A percentile compares a stretch with the other conserved stretches of the same genome.
These are phyloP conservation scores for Tolypocladium album DNA, from an alignment of 2,329 filamentous ascomycete genomes.

Conservation along the genomic window DNA sequence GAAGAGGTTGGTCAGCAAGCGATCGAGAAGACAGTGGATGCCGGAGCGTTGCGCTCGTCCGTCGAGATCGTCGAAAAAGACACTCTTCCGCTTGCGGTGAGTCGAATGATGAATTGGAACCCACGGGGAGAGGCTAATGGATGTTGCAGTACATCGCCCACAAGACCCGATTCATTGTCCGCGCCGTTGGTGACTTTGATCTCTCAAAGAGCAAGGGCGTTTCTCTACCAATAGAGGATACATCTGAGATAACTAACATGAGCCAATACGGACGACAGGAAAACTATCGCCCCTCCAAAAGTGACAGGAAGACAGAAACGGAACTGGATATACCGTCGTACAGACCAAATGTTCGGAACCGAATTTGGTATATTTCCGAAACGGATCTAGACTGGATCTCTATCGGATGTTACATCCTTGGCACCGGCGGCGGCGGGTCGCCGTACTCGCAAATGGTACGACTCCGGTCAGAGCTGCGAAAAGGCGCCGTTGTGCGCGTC, in stretches of 20 bases:
- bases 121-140: background rate
- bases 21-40: conserved; percentile 30
- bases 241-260: conserved; percentile 6
- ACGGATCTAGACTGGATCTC: conserved; percentile 46
- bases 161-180: conserved; percentile 46
- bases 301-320: conserved; percentile 2
- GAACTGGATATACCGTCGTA: conserved; percentile 29
- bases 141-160: conserved; percentile 32
- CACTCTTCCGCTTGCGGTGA: conserved; percentile 39
- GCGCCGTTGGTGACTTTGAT: conserved; percentile 49
- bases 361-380: conserved; percentile 46
- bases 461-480: conserved; percentile 37
- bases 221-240: conserved; percentile 1
- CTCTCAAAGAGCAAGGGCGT: conserved; percentile 12
- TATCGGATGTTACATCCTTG: conserved; percentile 50
- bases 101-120: conserved; percentile 1
- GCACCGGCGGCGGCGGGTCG: conserved; percentile 48
- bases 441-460: conserved; percentile 41
- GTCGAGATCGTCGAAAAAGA: conserved; percentile 42
- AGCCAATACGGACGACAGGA: conserved; percentile 9
- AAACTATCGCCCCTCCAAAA: background rate
- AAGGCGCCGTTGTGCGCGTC: conserved; percentile 38
- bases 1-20: conserved; percentile 28
- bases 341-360: conserved; percentile 35
- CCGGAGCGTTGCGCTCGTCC: conserved; percentile 31